These are phyloP conservation scores for Penicillium sp. DNA, from an alignment of 2,329 filamentous ascomycete genomes.

Conservation along the genomic window DNA sequence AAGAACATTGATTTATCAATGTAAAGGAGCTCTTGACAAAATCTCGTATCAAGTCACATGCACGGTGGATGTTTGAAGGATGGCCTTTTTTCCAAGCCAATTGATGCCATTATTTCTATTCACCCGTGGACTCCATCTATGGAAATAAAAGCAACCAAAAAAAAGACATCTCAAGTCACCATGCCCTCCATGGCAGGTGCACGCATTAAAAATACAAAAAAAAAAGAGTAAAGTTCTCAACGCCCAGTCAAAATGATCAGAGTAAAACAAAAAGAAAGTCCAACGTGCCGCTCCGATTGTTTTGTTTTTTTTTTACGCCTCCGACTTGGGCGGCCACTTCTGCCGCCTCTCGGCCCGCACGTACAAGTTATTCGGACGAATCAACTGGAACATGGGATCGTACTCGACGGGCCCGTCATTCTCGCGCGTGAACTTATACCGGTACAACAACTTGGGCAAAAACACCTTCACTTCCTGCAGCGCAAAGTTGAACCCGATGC, in stretches of 20 bases:
- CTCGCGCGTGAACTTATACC: conserved; percentile 53
- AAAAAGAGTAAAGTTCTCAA: too few species aligned
- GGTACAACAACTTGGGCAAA: conserved; percentile 52
- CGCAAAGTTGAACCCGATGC: conserved; percentile 61
- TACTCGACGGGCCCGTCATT: conserved; percentile 44
- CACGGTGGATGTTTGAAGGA: too few species aligned
- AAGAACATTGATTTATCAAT: too few species aligned
- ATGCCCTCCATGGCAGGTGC: too few species aligned
- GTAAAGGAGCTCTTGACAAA: too few species aligned
- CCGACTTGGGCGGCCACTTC: conserved; percentile 23
- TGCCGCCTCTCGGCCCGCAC: conserved; percentile 18
- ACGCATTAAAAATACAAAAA: too few species aligned
- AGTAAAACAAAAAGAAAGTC: neutral
- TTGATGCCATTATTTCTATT: too few species aligned
- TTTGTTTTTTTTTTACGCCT: neutral
- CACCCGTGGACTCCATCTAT: too few species aligned
- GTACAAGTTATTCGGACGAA: conserved; percentile 25
- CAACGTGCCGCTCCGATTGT: neutral
- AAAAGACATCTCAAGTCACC: too few species aligned
- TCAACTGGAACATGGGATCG: conserved; percentile 26
- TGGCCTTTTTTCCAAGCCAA: too few species aligned
- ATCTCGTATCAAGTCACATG: too few species aligned
- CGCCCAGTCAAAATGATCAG: neutral
- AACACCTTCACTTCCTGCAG: conserved; percentile 55
- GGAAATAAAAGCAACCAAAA: too few species aligned